Base-by-base conservation (phyloP, 2,329 filamentous ascomycete species). In the Aspergillus udagawae region DNA sequence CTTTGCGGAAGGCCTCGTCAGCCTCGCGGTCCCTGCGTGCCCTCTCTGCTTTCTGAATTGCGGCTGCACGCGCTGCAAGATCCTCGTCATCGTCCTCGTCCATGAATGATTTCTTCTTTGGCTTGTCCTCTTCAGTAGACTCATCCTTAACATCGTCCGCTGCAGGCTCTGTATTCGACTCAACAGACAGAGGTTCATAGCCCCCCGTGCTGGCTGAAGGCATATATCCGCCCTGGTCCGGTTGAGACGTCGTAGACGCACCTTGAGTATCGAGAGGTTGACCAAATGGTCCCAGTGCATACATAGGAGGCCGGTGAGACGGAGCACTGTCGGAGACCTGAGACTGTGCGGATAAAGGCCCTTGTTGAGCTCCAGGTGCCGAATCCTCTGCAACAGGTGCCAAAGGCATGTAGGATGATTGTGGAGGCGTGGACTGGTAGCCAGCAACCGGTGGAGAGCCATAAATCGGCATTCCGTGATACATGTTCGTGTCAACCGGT, bases 1-100 rank as follows among this genome's bases (percentile, higher is more conserved):
- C 91, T 72, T 88, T 91, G 55, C 86, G 85, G 79, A 97, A 91
- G 71, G 91, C 86, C 66, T 95, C 92, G 56, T 91, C 88, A 50
- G 92, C 92, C 72, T 91, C 89, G 25, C 85, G 83, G 66, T 95
- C 90, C 66, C 86, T 87, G 12, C 89, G 86, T 42, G 82, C 77
- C 70, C 88, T 82, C 71, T 89, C 88, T 28, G 79, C 82, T 61
- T 79, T 82, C 53, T 82, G 73, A 2, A 80, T 77, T 1, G 83
- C 77, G 47, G 81, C 83, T 35, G 79, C 78, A 42, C 76, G 70
- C 6, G 78, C 77, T 32, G 85, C 78, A 47, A 89, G 82, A 57
- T 89, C 85, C 61, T 88, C 86, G n/a, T 75, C 75, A 25, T 91
- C 89, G 12, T 92, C 90, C 62, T 93, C 88, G 67, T 93, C 88